Evolutionary conservation across 108 stramenopile genomes (phyloP).

Genomic region (Skeletonema marinoi): DNA sequence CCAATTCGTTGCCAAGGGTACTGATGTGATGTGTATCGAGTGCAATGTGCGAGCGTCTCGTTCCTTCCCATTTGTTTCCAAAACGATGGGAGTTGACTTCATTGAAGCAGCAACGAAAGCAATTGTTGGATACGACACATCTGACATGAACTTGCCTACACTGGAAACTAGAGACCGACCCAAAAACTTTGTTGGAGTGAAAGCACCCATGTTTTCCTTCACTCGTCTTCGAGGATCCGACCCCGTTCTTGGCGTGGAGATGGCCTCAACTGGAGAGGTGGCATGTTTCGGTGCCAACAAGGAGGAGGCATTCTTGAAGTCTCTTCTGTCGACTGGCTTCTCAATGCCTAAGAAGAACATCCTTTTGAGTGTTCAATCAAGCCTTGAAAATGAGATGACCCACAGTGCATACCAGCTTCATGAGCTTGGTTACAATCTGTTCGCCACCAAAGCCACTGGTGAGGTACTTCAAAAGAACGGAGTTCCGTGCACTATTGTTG

Average conservation of each 20-base stretch:
- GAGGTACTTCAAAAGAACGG: slow-evolving; percentile 82
- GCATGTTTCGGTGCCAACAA: slow-evolving; percentile 97
- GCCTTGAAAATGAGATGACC: slow-evolving; percentile 84
- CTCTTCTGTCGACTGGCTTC: slow-evolving; percentile 92
- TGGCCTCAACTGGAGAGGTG: slow-evolving; percentile 99
- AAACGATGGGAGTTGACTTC: slow-evolving; percentile 98
- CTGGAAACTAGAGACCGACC: slow-evolving; percentile 87
- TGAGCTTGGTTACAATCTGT: slow-evolving; percentile 90
- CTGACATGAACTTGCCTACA: slow-evolving; percentile 90
- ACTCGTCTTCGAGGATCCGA: slow-evolving; percentile 98
- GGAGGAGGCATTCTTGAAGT: slow-evolving; percentile 98
- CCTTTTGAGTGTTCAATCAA: slow-evolving; percentile 81
- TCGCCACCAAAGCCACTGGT: slow-evolving; percentile 89
- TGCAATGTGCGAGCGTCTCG: slow-evolving; percentile 98
- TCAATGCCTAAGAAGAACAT: slow-evolving; percentile 95
- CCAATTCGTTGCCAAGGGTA: slow-evolving; percentile 97
- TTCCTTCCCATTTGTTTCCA: slow-evolving; percentile 98
- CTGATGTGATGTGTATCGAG: slow-evolving; percentile 97
- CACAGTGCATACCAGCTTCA: slow-evolving; percentile 87
- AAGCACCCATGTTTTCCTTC: slow-evolving; percentile 99
- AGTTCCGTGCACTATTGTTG: slow-evolving; percentile 81
- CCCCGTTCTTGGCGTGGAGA: slow-evolving; percentile 98
- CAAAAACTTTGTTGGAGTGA: slow-evolving; percentile 93
- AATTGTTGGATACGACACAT: slow-evolving; percentile 81
- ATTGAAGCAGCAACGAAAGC: slow-evolving; percentile 95